phyloP scores from a whole-genome alignment of 2,329 filamentous ascomycete species.

The Aspergillus luchuensis region DNA sequence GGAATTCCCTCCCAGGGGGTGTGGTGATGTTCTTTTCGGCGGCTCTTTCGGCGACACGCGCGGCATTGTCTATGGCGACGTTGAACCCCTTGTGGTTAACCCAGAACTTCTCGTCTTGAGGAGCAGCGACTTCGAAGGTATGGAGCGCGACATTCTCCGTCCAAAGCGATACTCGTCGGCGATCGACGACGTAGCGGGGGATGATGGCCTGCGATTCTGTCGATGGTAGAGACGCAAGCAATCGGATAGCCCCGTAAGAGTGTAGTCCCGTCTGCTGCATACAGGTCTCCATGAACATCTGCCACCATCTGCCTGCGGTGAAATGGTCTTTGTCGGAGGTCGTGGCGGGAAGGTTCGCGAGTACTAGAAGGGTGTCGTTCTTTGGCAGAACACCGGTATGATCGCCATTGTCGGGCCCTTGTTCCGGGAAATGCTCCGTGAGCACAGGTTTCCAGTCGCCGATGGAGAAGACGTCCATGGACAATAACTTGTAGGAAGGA shows the following conservation, averaged over 20 bases:
- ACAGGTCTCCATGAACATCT: constrained; percentile 57
- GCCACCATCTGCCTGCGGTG: constrained; percentile 58
- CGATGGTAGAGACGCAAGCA: constrained; percentile 71
- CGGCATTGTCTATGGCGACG: constrained; percentile 24
- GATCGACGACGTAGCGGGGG: constrained; percentile 59
- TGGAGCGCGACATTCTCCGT: constrained; percentile 54
- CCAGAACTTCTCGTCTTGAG: constrained; percentile 36
- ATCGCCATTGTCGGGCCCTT: constrained; percentile 47
- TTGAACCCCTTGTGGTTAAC: constrained; percentile 29
- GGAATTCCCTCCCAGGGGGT: constrained; percentile 32
- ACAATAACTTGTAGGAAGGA: constrained; percentile 52
- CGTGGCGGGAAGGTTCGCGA: constrained; percentile 65
- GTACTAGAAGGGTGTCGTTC: constrained; percentile 74
- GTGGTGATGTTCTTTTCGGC: constrained; percentile 31
- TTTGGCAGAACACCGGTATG: constrained; percentile 49
- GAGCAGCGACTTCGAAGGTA: constrained; percentile 57
- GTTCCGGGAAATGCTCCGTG: constrained; percentile 53
- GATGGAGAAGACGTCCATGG: constrained; percentile 59
- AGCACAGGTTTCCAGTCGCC: constrained; percentile 53
- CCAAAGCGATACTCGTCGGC: constrained; percentile 61
- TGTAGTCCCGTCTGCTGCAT: constrained; percentile 66
- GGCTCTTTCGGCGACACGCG: constrained; percentile 33
- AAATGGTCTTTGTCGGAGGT: constrained; percentile 54
- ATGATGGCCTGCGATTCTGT: constrained; percentile 62
- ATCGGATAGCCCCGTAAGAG: constrained; percentile 74